Conservation (phyloP, 805 yeast species). For the Isabelozyma rhagii region DNA sequence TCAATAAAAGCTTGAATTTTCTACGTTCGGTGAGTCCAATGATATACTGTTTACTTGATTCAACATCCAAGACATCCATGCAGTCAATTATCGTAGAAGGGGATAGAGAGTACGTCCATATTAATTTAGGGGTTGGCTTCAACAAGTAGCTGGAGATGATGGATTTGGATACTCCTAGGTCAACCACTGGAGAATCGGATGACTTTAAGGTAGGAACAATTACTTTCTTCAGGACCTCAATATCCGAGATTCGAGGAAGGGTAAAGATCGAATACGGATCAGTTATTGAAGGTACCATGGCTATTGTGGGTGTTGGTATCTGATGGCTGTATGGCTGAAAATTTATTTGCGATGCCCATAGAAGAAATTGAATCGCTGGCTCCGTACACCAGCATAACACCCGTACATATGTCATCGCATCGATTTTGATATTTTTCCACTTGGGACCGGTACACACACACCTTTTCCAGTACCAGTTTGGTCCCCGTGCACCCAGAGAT, state of each 20-base stretch:
- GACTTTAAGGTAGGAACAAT: constrained; percentile 16
- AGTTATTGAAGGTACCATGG: constrained; percentile 12
- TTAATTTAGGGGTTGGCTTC: constrained; percentile 55
- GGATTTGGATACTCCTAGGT: constrained; percentile 54
- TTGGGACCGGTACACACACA: too few species aligned
- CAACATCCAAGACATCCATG: constrained; percentile 26
- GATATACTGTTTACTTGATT: constrained; percentile 22
- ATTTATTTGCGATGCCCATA: constrained; percentile 1
- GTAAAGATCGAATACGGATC: constrained; percentile 31
- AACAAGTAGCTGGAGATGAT: constrained; percentile 49
- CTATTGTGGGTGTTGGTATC: neutral
- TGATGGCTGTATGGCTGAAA: neutral
- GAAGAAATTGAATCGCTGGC: constrained; percentile 2
- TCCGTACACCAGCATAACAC: neutral
- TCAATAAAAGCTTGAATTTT: constrained; percentile 19
- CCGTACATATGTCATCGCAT: neutral
- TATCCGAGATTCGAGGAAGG: constrained; percentile 31
- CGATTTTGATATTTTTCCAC: too few species aligned
- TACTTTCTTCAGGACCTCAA: constrained; percentile 19
- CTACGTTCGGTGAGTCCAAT: constrained; percentile 40
- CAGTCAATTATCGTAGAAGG: constrained; percentile 44
- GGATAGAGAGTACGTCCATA: constrained; percentile 53
- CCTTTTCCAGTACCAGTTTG: too few species aligned
- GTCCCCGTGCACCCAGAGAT: too few species aligned
- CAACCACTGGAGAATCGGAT: constrained; percentile 34